Conservation (phyloP, 768 basidiomycete species). For the Tephrocybe sp. region DNA sequence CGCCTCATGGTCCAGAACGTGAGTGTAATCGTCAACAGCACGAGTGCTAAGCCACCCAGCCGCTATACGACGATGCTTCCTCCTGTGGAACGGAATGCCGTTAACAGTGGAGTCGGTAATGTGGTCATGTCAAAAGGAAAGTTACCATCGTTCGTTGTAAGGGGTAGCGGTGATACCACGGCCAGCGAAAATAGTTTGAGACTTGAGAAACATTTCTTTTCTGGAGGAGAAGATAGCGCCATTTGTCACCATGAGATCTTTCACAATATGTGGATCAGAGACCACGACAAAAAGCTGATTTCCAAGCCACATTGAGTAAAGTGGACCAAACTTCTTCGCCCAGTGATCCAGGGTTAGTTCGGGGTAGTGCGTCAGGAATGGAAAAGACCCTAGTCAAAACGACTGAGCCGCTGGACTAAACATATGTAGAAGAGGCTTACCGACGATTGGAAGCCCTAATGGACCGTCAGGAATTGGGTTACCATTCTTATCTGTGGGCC, state of each 20-base stretch:
- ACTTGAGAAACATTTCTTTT: slow-evolving; percentile 44
- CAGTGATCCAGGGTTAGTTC: slow-evolving; percentile 40
- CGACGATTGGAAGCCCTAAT: slow-evolving; percentile 20
- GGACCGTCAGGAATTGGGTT: slow-evolving; percentile 21
- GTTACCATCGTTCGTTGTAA: slow-evolving; percentile 40
- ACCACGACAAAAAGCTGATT: slow-evolving; percentile 45
- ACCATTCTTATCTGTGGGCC: slow-evolving; percentile 14
- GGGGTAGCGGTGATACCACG: slow-evolving; percentile 42
- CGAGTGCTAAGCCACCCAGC: slow-evolving; percentile 26
- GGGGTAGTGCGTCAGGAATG: slow-evolving; percentile 38
- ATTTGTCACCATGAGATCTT: slow-evolving; percentile 42
- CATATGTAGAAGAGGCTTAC: slow-evolving; percentile 6
- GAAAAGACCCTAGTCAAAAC: slow-evolving; percentile 27
- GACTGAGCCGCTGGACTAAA: background rate
- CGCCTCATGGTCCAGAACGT: slow-evolving; percentile 37
- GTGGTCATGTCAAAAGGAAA: background rate
- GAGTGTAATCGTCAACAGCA: slow-evolving; percentile 33
- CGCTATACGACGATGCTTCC: slow-evolving; percentile 41
- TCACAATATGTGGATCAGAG: slow-evolving; percentile 40
- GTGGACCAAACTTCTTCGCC: slow-evolving; percentile 39
- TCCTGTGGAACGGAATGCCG: slow-evolving; percentile 23
- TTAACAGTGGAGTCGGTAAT: slow-evolving; percentile 1
- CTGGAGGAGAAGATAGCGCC: slow-evolving; percentile 44
- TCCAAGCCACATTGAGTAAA: slow-evolving; percentile 46
- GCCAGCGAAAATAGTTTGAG: slow-evolving; percentile 38